Percentiles rank a stretch among this genome's conserved stretches.
These are phyloP conservation scores for Wallacemonas sp. DNA, from an alignment of 208 protist species.

Conservation along the genomic window DNA sequence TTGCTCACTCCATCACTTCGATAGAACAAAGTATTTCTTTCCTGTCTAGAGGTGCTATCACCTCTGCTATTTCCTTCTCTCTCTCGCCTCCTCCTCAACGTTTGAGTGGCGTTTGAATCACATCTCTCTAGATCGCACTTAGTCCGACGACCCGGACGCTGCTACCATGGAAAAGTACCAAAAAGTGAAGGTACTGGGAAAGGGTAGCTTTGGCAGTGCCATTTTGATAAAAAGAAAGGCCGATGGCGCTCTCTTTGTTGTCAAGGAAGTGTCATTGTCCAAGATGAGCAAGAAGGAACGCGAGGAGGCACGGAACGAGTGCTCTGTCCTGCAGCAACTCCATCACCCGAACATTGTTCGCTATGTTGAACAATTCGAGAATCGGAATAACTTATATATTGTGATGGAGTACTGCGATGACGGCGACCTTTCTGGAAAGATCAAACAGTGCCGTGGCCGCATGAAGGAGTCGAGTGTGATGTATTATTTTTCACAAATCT, in stretches of 20 bases:
- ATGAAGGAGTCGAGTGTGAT: conserved; percentile 87
- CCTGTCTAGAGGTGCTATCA: not conserved
- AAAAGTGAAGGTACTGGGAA: conserved; percentile 88
- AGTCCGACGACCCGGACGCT: too few relatives aligned
- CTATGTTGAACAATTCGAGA: conserved; percentile 93
- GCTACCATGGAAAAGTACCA: conserved; percentile 89
- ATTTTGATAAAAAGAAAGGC: conserved; percentile 89
- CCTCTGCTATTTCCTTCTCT: conserved; percentile 8
- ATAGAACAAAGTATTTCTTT: not conserved
- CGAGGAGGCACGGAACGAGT: conserved; percentile 88
- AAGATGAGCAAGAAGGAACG: conserved; percentile 89
- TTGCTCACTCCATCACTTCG: not conserved
- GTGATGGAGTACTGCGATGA: conserved; percentile 94
- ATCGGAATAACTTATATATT: conserved; percentile 88
- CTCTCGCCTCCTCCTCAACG: too few relatives aligned
- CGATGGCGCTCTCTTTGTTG: conserved; percentile 84
- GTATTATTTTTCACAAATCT: conserved; percentile 93
- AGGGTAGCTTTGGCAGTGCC: conserved; percentile 92
- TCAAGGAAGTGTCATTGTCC: conserved; percentile 89
- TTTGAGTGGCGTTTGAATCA: too few relatives aligned
- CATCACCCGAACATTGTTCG: conserved; percentile 92
- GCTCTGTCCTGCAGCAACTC: conserved; percentile 78
- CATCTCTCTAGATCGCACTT: too few relatives aligned
- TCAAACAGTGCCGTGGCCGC: conserved; percentile 57
- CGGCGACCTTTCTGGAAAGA: conserved; percentile 76